A percentile compares a stretch with the other conserved stretches of the same genome.
phyloP scores from a whole-genome alignment of 176 grass and related monocot genomes.

The Oryza brachyantha region DNA sequence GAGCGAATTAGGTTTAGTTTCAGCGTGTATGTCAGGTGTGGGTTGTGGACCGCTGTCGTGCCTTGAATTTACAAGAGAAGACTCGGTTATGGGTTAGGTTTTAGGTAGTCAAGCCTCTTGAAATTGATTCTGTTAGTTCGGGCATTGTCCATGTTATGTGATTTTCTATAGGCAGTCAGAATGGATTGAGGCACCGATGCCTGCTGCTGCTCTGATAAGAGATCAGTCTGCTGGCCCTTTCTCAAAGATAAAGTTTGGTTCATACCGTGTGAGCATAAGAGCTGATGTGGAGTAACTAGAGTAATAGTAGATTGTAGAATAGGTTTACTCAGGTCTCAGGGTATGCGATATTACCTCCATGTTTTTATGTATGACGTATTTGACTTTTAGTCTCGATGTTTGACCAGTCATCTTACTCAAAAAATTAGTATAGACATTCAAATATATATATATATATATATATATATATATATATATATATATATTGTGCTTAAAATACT shows the following conservation, averaged over 20 bases:
- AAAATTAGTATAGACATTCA: too few relatives aligned
- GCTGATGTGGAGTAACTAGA: background rate
- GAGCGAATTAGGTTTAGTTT: background rate
- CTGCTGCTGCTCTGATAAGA: background rate
- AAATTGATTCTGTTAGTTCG: background rate
- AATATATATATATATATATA: too few relatives aligned
- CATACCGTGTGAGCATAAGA: too few relatives aligned
- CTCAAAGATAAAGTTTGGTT: background rate
- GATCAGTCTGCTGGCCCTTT: background rate
- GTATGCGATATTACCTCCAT: too few relatives aligned
- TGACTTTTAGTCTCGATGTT: too few relatives aligned
- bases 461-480: too few relatives aligned
- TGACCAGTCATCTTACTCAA: too few relatives aligned
- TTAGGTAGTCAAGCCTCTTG: background rate
- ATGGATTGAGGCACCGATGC: background rate
- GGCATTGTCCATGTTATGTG: background rate
- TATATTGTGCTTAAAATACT: too few relatives aligned
- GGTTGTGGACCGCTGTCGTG: background rate
- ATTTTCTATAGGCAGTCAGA: background rate
- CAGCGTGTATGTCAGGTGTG: background rate
- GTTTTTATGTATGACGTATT: too few relatives aligned
- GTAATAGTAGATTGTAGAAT: background rate
- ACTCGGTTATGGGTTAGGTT: background rate
- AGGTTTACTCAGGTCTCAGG: background rate
- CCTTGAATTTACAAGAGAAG: background rate